Percentiles rank a stretch among this genome's conserved stretches.
phyloP scores from a whole-genome alignment of 2,329 filamentous ascomycete species.

The Colletotrichum nymphaeae region DNA sequence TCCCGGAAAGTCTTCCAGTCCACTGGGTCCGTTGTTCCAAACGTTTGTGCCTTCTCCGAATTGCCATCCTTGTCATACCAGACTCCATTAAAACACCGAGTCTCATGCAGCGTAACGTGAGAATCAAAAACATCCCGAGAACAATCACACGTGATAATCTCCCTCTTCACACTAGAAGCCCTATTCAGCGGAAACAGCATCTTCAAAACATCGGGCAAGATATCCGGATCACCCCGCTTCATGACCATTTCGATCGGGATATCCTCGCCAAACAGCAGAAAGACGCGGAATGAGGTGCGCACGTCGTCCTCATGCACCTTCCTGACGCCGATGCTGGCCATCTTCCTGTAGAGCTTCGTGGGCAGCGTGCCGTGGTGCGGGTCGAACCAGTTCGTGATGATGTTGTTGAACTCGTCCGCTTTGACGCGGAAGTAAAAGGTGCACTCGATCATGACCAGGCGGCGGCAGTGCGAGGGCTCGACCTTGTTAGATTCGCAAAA shows the following conservation, averaged over 20 bases:
- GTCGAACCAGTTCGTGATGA: background rate
- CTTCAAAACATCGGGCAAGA: too few species aligned
- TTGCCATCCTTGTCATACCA: background rate
- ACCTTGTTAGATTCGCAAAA: background rate
- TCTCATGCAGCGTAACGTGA: background rate
- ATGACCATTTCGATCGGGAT: background rate
- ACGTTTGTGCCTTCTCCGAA: too few species aligned
- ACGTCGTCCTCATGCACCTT: background rate
- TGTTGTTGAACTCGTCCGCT: background rate
- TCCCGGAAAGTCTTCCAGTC: background rate
- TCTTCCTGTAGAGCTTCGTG: background rate
- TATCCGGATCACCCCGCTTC: background rate
- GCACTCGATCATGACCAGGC: background rate
- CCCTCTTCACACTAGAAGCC: background rate
- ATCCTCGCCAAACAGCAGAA: background rate
- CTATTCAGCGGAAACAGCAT: background rate
- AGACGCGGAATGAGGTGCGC: background rate
- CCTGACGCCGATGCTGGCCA: background rate
- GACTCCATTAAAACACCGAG: background rate
- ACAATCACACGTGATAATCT: background rate
- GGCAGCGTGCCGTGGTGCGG: background rate
- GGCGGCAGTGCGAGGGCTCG: background rate
- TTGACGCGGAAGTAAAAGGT: background rate
- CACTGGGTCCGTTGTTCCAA: background rate
- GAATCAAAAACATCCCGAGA: background rate